These are phyloP conservation scores for Myriosclerotinia curreyana DNA, from an alignment of 2,329 filamentous ascomycete species.

Conservation along the genomic window DNA sequence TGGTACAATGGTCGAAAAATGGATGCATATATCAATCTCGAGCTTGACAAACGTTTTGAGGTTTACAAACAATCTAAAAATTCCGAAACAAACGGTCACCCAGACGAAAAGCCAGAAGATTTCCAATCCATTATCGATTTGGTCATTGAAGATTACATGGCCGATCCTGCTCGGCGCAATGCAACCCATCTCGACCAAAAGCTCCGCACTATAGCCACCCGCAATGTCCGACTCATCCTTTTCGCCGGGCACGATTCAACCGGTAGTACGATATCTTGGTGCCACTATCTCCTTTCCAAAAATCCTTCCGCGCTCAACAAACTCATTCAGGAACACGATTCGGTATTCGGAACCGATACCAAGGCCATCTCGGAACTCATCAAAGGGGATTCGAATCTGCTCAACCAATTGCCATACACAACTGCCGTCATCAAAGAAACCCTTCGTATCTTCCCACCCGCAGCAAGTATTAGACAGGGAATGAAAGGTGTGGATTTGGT, in stretches of 20 bases:
- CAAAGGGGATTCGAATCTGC: conserved; percentile 23
- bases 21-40: conserved; percentile 29
- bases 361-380: conserved; percentile 17
- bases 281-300: conserved; percentile 28
- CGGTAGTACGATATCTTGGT: conserved; percentile 26
- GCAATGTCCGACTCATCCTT: conserved; percentile 27
- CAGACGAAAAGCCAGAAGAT: neutral
- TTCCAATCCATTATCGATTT: conserved; percentile 29
- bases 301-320: conserved; percentile 25
- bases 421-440: conserved; percentile 32
- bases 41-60: conserved; percentile 31
- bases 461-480: conserved; percentile 25
- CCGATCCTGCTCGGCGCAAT: conserved; percentile 13
- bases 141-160: conserved; percentile 29
- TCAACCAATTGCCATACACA: conserved; percentile 30
- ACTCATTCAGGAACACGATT: conserved; percentile 30
- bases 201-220: conserved; percentile 26
- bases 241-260: conserved; percentile 33
- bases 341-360: conserved; percentile 30
- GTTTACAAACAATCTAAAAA: neutral
- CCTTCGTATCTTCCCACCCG: conserved; percentile 30
- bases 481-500: conserved; percentile 21
- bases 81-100: conserved; percentile 15
- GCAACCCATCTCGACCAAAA: conserved; percentile 21
- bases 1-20: conserved; percentile 30